These are phyloP conservation scores for Fusarium chuoi DNA, from an alignment of 2,329 filamentous ascomycete species.

Conservation along the genomic window DNA sequence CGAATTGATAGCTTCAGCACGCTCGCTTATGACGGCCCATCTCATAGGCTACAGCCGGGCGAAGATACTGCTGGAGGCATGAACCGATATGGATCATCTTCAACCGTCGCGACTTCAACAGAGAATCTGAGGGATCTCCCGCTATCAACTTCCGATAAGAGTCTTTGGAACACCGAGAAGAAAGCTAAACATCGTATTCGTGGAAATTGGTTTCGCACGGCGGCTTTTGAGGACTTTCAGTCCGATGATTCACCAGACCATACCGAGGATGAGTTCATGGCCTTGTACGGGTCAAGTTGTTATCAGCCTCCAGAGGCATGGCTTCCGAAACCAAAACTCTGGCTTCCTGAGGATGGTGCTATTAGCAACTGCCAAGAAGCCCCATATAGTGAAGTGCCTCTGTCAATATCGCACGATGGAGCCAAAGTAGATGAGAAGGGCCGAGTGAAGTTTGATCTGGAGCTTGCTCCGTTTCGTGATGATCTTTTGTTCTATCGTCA, in stretches of 20 bases:
- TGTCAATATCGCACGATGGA: neutral
- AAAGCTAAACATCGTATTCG: neutral
- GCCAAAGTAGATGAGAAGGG: accelerated
- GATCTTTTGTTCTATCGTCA: accelerated
- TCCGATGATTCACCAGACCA: accelerated
- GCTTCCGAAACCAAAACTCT: neutral
- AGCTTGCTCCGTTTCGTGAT: accelerated
- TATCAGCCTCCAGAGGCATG: neutral
- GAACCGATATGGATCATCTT: neutral
- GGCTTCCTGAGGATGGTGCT: neutral
- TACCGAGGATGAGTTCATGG: neutral
- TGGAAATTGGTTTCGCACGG: accelerated
- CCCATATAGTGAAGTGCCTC: accelerated
- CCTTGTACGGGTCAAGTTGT: neutral
- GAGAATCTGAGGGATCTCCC: accelerated
- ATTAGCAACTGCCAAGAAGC: accelerated
- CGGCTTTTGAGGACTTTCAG: neutral
- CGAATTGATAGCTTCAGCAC: neutral
- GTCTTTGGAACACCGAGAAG: accelerated
- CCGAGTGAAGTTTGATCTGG: neutral
- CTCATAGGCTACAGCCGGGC: accelerated
- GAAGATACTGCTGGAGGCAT: accelerated
- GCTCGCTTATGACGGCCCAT: accelerated
- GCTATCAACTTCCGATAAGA: accelerated
- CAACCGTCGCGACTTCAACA: accelerated